Evolutionary conservation across 1,139 yeast species (phyloP).

Genomic region (Nematodospora anomalae): DNA sequence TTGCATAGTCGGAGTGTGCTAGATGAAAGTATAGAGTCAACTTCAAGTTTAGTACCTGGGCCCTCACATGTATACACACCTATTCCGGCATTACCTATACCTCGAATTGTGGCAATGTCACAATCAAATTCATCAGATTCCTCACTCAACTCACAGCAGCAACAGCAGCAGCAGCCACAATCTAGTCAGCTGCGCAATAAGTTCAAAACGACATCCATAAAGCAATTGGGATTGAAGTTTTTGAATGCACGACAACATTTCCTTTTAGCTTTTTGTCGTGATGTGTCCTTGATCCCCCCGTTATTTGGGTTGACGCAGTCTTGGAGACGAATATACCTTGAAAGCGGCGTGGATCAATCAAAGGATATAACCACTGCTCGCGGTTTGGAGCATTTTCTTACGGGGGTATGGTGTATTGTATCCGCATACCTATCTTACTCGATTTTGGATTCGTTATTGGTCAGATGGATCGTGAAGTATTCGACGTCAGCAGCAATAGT

Average conservation of each 20-base stretch:
- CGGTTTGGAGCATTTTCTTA: slow-evolving; percentile 67
- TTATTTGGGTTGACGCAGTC: slow-evolving; percentile 57
- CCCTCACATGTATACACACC: slow-evolving; percentile 14
- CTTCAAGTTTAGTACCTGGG: background rate
- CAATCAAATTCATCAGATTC: slow-evolving; percentile 13
- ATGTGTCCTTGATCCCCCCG: slow-evolving; percentile 68
- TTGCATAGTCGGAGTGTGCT: slow-evolving; percentile 23
- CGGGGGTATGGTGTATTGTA: slow-evolving; percentile 83
- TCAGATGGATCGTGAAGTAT: slow-evolving; percentile 90
- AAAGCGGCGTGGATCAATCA: slow-evolving; percentile 19
- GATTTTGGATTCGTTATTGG: slow-evolving; percentile 85
- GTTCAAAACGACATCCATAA: slow-evolving; percentile 27
- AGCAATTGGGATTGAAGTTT: slow-evolving; percentile 61
- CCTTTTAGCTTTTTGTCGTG: slow-evolving; percentile 70
- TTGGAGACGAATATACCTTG: slow-evolving; percentile 44
- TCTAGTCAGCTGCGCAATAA: slow-evolving; percentile 5
- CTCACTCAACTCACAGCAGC: slow-evolving; percentile 8
- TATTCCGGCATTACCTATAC: slow-evolving; percentile 17
- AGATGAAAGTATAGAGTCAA: too few species aligned
- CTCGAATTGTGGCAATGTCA: slow-evolving; percentile 10
- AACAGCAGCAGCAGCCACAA: slow-evolving; percentile 3
- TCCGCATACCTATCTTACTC: slow-evolving; percentile 82
- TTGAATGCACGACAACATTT: slow-evolving; percentile 77
- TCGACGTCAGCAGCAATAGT: slow-evolving; percentile 86
- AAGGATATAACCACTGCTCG: slow-evolving; percentile 50